Evolutionary conservation across 495 filamentous ascomycete species (phyloP).

Genomic region (Trichocladium uniseriatum): DNA sequence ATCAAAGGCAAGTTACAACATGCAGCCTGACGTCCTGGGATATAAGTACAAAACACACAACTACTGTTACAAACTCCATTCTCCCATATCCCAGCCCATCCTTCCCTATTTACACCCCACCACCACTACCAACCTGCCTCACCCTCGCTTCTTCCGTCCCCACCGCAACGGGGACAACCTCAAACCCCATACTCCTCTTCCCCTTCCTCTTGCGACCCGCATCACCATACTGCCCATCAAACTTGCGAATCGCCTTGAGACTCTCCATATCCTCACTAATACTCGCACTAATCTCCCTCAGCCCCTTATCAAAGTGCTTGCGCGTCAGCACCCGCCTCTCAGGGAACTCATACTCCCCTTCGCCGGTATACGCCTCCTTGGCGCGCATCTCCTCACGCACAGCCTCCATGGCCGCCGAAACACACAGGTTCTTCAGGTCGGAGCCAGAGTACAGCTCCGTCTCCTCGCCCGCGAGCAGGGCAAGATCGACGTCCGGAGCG

Average conservation of each 20-base stretch:
- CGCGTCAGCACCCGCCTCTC: conserved; percentile 55
- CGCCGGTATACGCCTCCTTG: conserved; percentile 34
- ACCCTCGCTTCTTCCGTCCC: conserved; percentile 24
- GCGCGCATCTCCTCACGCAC: conserved; percentile 62
- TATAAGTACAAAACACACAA: no score
- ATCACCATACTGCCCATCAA: conserved; percentile 94
- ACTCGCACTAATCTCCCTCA: conserved; percentile 84
- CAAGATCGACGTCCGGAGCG: conserved; percentile 57
- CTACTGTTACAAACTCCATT: no score
- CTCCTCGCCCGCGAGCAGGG: conserved; percentile 52
- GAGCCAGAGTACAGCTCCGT: conserved; percentile 95
- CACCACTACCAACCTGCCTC: conserved; percentile 15
- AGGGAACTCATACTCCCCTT: conserved; percentile 49
- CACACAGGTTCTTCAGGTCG: conserved; percentile 87
- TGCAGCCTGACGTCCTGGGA: no score
- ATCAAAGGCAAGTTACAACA: no score
- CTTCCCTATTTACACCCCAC: neutral
- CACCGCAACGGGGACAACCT: conserved; percentile 27
- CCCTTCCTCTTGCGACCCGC: conserved; percentile 63
- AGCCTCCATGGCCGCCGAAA: conserved; percentile 81
- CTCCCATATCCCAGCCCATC: neutral
- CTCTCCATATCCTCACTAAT: conserved; percentile 92
- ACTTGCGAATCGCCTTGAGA: conserved; percentile 78
- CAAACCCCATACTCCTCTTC: conserved; percentile 56
- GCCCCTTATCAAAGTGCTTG: conserved; percentile 72